phyloP scores from a whole-genome alignment of 2,329 filamentous ascomycete species.

The Endoconidiophora laricicola region DNA sequence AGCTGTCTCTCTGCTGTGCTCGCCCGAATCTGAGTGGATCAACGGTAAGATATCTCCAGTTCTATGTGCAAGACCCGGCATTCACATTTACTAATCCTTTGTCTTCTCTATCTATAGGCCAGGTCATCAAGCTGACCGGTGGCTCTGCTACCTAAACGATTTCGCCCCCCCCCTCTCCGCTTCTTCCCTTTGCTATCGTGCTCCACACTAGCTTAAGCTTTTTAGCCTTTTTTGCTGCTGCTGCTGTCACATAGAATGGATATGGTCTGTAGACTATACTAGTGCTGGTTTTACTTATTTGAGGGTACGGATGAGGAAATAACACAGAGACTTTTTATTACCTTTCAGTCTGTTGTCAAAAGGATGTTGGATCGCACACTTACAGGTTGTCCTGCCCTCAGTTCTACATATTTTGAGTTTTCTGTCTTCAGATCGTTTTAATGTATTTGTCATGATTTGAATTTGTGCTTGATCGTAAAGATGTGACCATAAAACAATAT shows the following conservation, averaged over 20 bases:
- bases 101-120: slow-evolving; percentile 16
- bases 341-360: neutral
- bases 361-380: too few relatives aligned
- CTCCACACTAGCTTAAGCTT: neutral
- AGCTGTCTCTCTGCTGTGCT: slow-evolving; percentile 37
- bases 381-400: neutral
- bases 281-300: neutral
- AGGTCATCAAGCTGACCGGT: slow-evolving; percentile 25
- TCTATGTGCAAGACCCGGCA: neutral
- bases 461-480: too few relatives aligned
- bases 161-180: neutral
- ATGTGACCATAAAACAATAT: too few relatives aligned
- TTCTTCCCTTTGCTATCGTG: neutral
- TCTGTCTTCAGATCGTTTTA: too few relatives aligned
- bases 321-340: neutral
- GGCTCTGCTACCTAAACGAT: slow-evolving; percentile 18
- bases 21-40: slow-evolving; percentile 46
- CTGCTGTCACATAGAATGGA: too few relatives aligned
- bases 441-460: too few relatives aligned
- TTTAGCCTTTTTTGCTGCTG: neutral
- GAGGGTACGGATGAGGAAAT: neutral
- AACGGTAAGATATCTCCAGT: slow-evolving; percentile 32
- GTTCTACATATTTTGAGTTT: slow-evolving; percentile 3
- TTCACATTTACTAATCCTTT: neutral
- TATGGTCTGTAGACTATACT: neutral